phyloP scores from a whole-genome alignment of 768 basidiomycete species.

The Suillus plorans region DNA sequence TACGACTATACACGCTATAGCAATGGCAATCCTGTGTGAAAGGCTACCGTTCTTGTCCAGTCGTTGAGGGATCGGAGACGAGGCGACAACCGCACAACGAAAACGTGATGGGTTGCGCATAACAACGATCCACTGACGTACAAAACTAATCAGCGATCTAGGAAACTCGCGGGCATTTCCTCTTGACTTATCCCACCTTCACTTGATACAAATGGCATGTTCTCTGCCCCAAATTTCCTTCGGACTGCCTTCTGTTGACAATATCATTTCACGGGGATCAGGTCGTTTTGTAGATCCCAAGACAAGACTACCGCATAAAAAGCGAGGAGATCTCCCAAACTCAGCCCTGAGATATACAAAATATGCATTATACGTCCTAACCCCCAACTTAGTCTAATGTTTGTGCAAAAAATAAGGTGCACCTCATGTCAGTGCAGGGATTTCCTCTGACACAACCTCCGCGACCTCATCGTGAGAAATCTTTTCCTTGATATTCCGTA shows the following conservation, averaged over 20 bases:
- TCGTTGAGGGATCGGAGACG: neutral
- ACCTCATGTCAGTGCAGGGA: constrained; percentile 14
- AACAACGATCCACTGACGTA: constrained; percentile 2
- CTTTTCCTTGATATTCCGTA: constrained; percentile 68
- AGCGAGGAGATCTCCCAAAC: neutral
- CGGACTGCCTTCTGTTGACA: neutral
- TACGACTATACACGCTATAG: neutral
- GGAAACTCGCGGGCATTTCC: neutral
- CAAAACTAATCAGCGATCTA: neutral
- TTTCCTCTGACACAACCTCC: constrained; percentile 7
- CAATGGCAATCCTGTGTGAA: neutral
- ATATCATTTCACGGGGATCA: too few relatives aligned
- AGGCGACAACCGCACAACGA: neutral
- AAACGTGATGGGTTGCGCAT: constrained; percentile 1
- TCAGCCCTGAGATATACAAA: constrained; percentile 11
- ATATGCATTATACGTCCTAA: constrained; percentile 16
- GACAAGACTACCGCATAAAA: neutral
- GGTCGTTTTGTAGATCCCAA: neutral
- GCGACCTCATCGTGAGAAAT: constrained; percentile 48
- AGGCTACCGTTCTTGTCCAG: neutral
- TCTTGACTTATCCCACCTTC: neutral
- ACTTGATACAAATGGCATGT: neutral
- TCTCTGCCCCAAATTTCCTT: neutral
- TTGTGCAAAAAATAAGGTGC: constrained; percentile 5
- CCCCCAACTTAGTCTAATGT: constrained; percentile 9